Conservation (phyloP, 2,329 filamentous ascomycete species). For the Penicillium sp. region DNA sequence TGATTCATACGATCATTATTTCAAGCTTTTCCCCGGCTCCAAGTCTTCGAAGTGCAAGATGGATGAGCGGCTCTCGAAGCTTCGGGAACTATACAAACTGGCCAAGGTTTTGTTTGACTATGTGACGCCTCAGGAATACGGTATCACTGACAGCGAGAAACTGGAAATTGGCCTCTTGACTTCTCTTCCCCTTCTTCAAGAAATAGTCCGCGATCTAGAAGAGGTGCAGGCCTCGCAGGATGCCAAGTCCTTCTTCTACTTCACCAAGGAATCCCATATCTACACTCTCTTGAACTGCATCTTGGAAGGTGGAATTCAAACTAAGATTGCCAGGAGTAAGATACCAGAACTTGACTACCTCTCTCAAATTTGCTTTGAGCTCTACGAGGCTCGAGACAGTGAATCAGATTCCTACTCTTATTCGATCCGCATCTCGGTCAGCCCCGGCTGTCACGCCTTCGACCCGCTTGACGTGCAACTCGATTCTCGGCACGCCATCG, state of each 20-base stretch:
- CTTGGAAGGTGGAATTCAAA: constrained; percentile 91
- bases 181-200: constrained; percentile 86
- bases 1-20: constrained; percentile 68
- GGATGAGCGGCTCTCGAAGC: constrained; percentile 79
- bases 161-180: constrained; percentile 97
- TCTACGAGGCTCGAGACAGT: constrained; percentile 90
- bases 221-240: constrained; percentile 94
- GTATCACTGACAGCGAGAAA: constrained; percentile 92
- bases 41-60: constrained; percentile 73
- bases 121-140: constrained; percentile 97
- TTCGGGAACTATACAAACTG: constrained; percentile 88
- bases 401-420: constrained; percentile 81
- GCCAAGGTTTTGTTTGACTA: constrained; percentile 97
- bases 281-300: constrained; percentile 98
- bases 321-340: constrained; percentile 90
- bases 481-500: constrained; percentile 94
- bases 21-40: constrained; percentile 81
- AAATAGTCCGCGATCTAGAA: constrained; percentile 95
- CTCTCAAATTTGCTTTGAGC: constrained; percentile 94
- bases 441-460: constrained; percentile 92
- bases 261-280: constrained; percentile 98
- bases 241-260: constrained; percentile 96
- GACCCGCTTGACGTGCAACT: constrained; percentile 95
- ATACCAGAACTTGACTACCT: constrained; percentile 98
- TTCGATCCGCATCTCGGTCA: constrained; percentile 93